Base-by-base conservation (phyloP, 1,284 basidiomycete species). In the Farysia itapuensis region DNA sequence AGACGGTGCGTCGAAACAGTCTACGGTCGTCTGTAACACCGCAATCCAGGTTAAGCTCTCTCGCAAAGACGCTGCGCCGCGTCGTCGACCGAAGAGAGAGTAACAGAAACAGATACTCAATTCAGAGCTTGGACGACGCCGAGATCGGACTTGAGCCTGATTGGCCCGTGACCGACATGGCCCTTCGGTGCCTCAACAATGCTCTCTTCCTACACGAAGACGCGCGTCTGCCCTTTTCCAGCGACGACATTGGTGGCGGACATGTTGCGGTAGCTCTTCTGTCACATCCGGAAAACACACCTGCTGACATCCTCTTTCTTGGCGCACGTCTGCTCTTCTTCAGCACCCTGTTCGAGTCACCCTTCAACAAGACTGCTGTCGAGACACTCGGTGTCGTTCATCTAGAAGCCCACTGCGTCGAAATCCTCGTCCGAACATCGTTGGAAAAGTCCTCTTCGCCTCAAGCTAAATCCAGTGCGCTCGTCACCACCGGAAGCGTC, bases 111-210 rank as follows among this genome's bases (percentile, higher is more conserved):
- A 43, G 43, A 1, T 45, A 39, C 1, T 57, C 58, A 13, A 40
- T 50, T 20, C 33, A 38, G 28, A 40, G 39, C 26, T 20, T 29
- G 13, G 47, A 61, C 5, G 51, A 61, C 12, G 40, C 41, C 30
- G 41, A 46, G 20, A 21, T 37, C 13, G 24, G 34, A 2, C 32
- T 36, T 5, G 60, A 49, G n/a, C 54, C 60, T 1, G 50, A 64
- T 32, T 64, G 60, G 60, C 29, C 40, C 20, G 46, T 58, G 39
- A 59, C 65, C 8, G 70, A 72, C 21, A 49, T 63, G 42, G 64
- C 64, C 13, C 32, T 72, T 29, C 64, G 70, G 34, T 61, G 57
- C 24, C 59, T 72, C 47, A 72, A 72, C 52, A 72, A 72, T 37
- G 63, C 54, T 2, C 53, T 72, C 23, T 68, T 58, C 35, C 60